Base-by-base conservation (phyloP, 192 early-diverging fungal species). In the Backusella sp. region DNA sequence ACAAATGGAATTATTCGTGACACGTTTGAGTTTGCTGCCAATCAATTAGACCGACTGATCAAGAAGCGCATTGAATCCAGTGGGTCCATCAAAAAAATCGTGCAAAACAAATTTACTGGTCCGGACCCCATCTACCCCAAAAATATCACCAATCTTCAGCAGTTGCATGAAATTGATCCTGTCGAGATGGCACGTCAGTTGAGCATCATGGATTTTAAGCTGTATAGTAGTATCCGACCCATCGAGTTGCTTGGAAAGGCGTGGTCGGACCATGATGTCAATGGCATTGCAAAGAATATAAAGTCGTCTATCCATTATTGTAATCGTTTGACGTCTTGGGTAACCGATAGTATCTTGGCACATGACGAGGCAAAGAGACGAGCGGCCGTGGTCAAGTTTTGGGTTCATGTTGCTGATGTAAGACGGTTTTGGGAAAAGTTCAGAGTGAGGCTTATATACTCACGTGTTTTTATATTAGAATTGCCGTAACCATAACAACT, bases 161-260 rank as follows among this genome's bases (percentile, higher is more conserved):
- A 62, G 70, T 88, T 98, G 62, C 79, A 95, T 83, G 97, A 99
- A 73, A 82, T 97, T 36, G 94, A 98, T 71, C 93, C 98, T 6
- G 75, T 94, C 23, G 98, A 99, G 83, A 83, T 98, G 41, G 97
- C 96, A 0, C 88, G 98, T 37, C 98, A 99, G 84, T 84, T 99
- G 68, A 99, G 97, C 5, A 86, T 99, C 53, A 89, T 96, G 80
- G 96, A 96, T 77, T 90, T 88, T 26, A 89, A 85, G 32, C 76
- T 93, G 30, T 98, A 92, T 73, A 91, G 89, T 80, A 89, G 88
- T 78, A 94, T 99, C 78, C 88, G 92, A 37, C 92, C 95, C 7
- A 89, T 90, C 28, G 98, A 99, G 84, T 96, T 93, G 75, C 76
- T 99, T 72, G 91, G 91, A 68, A 93, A 96, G 70, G 96, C 93